Conservation (phyloP, 306 rosid species). For the Ceratonia siliqua region DNA sequence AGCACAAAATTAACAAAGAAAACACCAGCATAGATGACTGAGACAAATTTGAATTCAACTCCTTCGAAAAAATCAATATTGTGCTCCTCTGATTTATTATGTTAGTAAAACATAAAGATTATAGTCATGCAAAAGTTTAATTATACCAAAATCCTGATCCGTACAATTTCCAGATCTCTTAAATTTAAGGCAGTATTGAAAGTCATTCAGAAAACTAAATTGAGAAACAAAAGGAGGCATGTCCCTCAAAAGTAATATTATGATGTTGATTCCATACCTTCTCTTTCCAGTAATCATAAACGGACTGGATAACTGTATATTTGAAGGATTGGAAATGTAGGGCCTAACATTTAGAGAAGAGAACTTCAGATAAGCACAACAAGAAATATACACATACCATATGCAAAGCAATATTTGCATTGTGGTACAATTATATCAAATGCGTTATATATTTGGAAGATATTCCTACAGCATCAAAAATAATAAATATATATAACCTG, state of each 20-base stretch:
- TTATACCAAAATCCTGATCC: slow-evolving; percentile 7
- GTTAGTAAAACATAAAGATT: background rate
- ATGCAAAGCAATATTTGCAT: slow-evolving; percentile 19
- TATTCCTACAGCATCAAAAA: background rate
- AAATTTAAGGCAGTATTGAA: slow-evolving; percentile 20
- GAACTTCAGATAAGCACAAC: slow-evolving; percentile 26
- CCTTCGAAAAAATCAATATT: background rate
- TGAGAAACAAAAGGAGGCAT: slow-evolving; percentile 9
- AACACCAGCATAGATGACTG: background rate
- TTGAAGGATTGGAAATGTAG: slow-evolving; percentile 61
- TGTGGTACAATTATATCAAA: slow-evolving; percentile 16
- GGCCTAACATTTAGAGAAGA: slow-evolving; percentile 57
- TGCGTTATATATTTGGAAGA: slow-evolving; percentile 16
- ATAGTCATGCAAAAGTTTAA: slow-evolving; percentile 10
- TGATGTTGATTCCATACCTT: slow-evolving; percentile 57
- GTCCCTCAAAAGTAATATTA: slow-evolving; percentile 17
- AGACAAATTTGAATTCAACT: background rate
- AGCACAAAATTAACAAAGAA: background rate
- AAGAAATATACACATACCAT: slow-evolving; percentile 17
- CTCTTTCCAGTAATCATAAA: slow-evolving; percentile 87
- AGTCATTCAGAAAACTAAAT: slow-evolving; percentile 26
- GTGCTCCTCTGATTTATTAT: background rate
- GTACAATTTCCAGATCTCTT: slow-evolving; percentile 32
- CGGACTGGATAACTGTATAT: slow-evolving; percentile 55
- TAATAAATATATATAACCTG: background rate